phyloP scores from a whole-genome alignment of 2,329 filamentous ascomycete species.

The Phialocephala subalpina region DNA sequence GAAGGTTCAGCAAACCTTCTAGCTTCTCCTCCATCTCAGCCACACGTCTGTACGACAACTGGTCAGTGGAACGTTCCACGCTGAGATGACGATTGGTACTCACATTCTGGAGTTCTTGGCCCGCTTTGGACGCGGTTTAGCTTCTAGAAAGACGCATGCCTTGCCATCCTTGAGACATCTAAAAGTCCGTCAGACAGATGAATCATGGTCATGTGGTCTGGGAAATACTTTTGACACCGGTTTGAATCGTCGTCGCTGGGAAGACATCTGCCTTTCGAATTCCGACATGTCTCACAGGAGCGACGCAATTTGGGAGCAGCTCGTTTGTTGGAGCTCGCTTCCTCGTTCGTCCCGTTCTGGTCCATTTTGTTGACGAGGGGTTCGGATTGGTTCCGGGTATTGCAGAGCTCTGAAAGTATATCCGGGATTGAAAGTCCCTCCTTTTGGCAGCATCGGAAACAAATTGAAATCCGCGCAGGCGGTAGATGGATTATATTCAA shows the following conservation, averaged over 20 bases:
- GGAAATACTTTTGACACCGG: conserved; percentile 59
- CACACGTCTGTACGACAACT: conserved; percentile 35
- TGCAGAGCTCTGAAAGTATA: not conserved
- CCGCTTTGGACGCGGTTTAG: conserved; percentile 56
- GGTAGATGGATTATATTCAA: not conserved
- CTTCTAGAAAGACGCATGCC: conserved; percentile 54
- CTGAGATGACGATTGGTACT: not conserved
- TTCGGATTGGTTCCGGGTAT: not conserved
- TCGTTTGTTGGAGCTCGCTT: conserved; percentile 7
- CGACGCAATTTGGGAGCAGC: conserved; percentile 21
- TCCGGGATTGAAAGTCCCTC: not conserved
- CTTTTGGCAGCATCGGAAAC: not conserved
- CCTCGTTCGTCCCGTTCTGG: not conserved
- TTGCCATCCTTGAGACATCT: conserved; percentile 32
- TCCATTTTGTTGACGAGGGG: not conserved
- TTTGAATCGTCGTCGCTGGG: conserved; percentile 52
- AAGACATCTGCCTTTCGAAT: conserved; percentile 61
- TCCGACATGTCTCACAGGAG: conserved; percentile 61
- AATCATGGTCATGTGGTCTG: not conserved
- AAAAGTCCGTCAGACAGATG: not conserved
- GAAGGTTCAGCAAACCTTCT: conserved; percentile 34
- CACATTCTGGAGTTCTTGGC: conserved; percentile 49
- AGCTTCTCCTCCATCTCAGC: conserved; percentile 46
- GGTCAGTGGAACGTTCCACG: not conserved
- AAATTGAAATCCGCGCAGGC: not conserved